These are phyloP conservation scores for Herpetospermum pedunculosum DNA, from an alignment of 306 rosid species.

Conservation along the genomic window DNA sequence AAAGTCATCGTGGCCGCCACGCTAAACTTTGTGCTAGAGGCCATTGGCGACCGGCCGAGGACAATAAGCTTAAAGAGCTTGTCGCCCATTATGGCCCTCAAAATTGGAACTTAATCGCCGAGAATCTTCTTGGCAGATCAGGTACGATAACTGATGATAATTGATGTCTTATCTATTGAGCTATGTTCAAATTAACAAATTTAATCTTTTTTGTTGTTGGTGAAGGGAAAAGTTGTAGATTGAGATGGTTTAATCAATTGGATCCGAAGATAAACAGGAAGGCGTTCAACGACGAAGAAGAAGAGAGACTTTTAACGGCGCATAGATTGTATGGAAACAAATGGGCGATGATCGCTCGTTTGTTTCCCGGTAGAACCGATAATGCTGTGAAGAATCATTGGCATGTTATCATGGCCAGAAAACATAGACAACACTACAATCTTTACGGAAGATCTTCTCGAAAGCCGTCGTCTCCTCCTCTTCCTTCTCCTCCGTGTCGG, in stretches of 20 bases:
- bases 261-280: conserved; percentile 71
- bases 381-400: conserved; percentile 93
- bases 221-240: conserved; percentile 87
- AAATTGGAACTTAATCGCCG: conserved; percentile 89
- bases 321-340: conserved; percentile 71
- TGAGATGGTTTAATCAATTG: conserved; percentile 89
- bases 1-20: neutral
- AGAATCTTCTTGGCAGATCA: conserved; percentile 73
- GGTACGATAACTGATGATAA: conserved; percentile 28
- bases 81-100: conserved; percentile 82
- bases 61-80: conserved; percentile 65
- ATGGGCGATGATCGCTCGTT: conserved; percentile 82
- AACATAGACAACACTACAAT: conserved; percentile 47
- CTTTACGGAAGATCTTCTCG: conserved; percentile 33
- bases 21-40: conserved; percentile 70
- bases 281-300: conserved; percentile 69
- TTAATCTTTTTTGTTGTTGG: neutral
- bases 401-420: conserved; percentile 89
- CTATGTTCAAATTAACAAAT: too few relatives aligned
- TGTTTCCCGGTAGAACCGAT: conserved; percentile 89
- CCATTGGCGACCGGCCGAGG: conserved; percentile 96
- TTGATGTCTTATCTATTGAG: too few relatives aligned
- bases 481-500: neutral
- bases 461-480: conserved; percentile 16
- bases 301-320: conserved; percentile 49